A percentile compares a stretch with the other conserved stretches of the same genome.
These are phyloP conservation scores for Linanthus parryae DNA, from an alignment of 148 eudicot species.

Conservation along the genomic window DNA sequence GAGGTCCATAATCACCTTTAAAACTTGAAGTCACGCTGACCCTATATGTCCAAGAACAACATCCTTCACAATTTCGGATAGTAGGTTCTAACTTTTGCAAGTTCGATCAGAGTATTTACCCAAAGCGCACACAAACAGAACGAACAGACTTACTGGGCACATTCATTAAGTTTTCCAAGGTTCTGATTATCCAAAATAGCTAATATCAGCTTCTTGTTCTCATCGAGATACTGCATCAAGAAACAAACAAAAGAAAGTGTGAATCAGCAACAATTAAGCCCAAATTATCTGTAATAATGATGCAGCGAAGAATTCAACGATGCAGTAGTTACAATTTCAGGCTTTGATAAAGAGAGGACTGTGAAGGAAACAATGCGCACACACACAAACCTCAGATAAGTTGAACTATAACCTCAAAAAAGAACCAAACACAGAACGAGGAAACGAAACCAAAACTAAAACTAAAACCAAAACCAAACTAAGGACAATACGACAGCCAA, in stretches of 20 bases:
- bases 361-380: background rate
- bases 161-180: slow-evolving; percentile 92
- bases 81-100: no score
- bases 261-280: background rate
- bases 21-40: no score
- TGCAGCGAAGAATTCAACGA: background rate
- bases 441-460: no score
- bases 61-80: no score
- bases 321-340: background rate
- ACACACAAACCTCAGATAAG: background rate
- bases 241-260: background rate
- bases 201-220: slow-evolving; percentile 90
- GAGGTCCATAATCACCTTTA: no score
- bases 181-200: slow-evolving; percentile 96
- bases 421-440: no score
- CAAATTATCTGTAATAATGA: background rate
- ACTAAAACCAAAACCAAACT: no score
- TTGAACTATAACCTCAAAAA: background rate
- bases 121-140: no score
- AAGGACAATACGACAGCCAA: no score
- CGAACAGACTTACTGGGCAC: slow-evolving; percentile 99
- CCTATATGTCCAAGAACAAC: no score
- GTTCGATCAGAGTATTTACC: no score
- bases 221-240: slow-evolving; percentile 80
- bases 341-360: background rate